Evolutionary conservation across 2,329 filamentous ascomycete species (phyloP).

Genomic region (Metarhizium rileyi): DNA sequence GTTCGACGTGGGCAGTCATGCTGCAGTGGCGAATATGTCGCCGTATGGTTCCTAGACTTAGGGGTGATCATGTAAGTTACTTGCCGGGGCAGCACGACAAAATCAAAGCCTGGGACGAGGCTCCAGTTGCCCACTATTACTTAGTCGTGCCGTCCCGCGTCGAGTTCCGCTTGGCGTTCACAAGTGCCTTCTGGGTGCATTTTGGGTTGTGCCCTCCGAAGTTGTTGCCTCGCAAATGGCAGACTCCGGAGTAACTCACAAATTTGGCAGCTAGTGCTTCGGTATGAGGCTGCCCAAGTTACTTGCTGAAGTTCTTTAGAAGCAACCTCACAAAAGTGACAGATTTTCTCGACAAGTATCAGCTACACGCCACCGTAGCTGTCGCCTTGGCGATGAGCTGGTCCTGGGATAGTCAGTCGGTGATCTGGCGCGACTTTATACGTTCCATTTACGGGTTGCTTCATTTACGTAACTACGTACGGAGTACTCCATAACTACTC

Average conservation of each 20-base stretch:
- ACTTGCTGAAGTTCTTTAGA: too few relatives aligned
- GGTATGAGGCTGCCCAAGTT: not conserved
- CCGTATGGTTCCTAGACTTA: too few relatives aligned
- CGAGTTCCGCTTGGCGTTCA: not conserved
- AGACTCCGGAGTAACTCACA: not conserved
- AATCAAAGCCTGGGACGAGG: not conserved
- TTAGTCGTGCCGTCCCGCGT: conserved; percentile 4
- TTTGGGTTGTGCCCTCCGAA: too few relatives aligned
- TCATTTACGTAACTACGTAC: not conserved
- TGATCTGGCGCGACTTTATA: too few relatives aligned
- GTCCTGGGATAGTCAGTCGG: too few relatives aligned
- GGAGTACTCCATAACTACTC: not conserved
- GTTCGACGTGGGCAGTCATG: too few relatives aligned
- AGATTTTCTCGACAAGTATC: too few relatives aligned
- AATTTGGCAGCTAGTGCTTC: not conserved
- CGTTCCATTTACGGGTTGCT: too few relatives aligned
- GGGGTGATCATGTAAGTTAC: not conserved
- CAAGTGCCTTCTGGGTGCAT: not conserved
- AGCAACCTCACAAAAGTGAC: too few relatives aligned
- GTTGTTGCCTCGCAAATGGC: not conserved
- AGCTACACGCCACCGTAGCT: too few relatives aligned
- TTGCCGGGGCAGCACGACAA: not conserved
- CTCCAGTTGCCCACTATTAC: not conserved
- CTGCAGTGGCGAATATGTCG: too few relatives aligned
- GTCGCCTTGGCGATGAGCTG: too few relatives aligned